Base-by-base conservation (phyloP, 2,329 filamentous ascomycete genomes). In the Talaromyces sp. region DNA sequence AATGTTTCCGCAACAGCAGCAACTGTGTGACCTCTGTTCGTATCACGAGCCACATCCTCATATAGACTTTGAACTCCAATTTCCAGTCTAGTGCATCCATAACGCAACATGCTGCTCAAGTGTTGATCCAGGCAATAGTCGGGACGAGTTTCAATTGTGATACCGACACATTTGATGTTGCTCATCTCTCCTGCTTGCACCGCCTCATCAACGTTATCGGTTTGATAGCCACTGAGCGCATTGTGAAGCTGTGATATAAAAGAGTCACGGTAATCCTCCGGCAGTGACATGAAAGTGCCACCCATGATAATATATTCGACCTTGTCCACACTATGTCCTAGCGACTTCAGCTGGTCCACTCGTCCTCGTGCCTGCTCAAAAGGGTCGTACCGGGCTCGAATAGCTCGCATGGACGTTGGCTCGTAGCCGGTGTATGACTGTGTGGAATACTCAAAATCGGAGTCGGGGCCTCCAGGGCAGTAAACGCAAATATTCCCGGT, bases 221-320 rank as follows among this genome's bases (percentile, higher is more conserved):
- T 96, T 71, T 96, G 92, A 74, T 99, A 99, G 7, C 95, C 95
- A 68, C 92, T 97, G 7, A 99, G 85, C 1, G 95, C 95, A 73
- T 99, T 99, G 79, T 99, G 95, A 58, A 99, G 83, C 72, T 97
- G 93, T 0, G 92, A 89, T 64, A 99, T 96, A 71, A 99, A 99
- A 62, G 91, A 87, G 65, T 99, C 91, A 31, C 95, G 84, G 76
- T 99, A 99, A 25, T 89, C 87, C 70, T 92, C 88, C 8, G 93
- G 84, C 28, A 99, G 79, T 2, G 93, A 98, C 96, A 99, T 99
- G 78, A 99, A 99, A 0, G 95, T 99, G 68, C 95, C 95, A 64
- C 95, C 95, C 95, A 99, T 99, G 74, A 99, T 96, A 73, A 99
- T 99, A 77, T 98, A 99, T 80, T 99, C 95, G 25, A 99, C 95